Conservation (phyloP, 768 basidiomycete species). For the Sporobolomyces roseus region DNA sequence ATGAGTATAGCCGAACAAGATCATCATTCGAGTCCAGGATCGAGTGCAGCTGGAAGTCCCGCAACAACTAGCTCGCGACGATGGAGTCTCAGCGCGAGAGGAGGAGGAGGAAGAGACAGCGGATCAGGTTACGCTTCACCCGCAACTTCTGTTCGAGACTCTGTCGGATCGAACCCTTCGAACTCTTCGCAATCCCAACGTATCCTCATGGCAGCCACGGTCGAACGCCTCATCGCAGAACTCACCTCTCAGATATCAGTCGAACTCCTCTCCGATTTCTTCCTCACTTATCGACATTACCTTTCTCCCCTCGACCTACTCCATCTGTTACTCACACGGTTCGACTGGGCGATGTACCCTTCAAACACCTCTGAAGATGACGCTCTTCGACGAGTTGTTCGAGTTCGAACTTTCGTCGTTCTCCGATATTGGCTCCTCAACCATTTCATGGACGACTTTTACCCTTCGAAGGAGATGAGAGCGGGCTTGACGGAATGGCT, state of each 20-base stretch:
- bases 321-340: conserved; percentile 75
- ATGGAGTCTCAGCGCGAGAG: conserved; percentile 24
- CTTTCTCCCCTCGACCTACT: conserved; percentile 73
- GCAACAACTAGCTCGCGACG: conserved; percentile 23
- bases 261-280: conserved; percentile 81
- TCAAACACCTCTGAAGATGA: conserved; percentile 58
- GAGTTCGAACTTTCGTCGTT: conserved; percentile 83
- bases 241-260: conserved; percentile 80
- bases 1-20: neutral
- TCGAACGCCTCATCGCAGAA: conserved; percentile 90
- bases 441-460: conserved; percentile 83
- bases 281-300: conserved; percentile 86
- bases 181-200: neutral
- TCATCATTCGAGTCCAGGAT: neutral
- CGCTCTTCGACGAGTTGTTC: conserved; percentile 67
- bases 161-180: conserved; percentile 17
- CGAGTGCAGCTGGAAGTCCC: conserved; percentile 22
- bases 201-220: conserved; percentile 74
- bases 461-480: conserved; percentile 69
- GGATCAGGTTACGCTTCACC: conserved; percentile 13
- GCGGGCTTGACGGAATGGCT: conserved; percentile 71
- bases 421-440: conserved; percentile 86
- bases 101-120: neutral
- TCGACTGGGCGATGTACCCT: conserved; percentile 74
- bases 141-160: conserved; percentile 33